These are phyloP conservation scores for Brassica juncea DNA, from an alignment of 345 rosid species.

Conservation along the genomic window DNA sequence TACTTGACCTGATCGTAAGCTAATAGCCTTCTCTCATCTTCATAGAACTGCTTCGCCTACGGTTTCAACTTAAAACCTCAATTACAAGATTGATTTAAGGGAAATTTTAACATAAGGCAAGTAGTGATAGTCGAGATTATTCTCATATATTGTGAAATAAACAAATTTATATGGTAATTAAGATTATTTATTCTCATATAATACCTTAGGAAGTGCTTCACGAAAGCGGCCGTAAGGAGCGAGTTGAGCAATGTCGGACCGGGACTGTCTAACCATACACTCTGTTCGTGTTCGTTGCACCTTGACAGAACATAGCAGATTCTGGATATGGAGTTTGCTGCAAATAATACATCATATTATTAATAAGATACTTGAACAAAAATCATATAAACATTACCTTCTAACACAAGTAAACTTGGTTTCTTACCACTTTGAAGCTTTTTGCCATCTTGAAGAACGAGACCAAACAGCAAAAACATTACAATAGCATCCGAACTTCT, in stretches of 20 bases:
- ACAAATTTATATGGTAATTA: background rate
- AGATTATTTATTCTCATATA: background rate
- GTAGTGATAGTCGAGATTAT: background rate
- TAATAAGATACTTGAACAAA: background rate
- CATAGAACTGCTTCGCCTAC: constrained; percentile 38
- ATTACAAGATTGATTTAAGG: background rate
- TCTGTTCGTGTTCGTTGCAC: constrained; percentile 38
- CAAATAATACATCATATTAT: background rate
- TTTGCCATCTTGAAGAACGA: constrained; percentile 28
- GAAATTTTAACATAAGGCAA: background rate
- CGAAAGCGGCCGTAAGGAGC: constrained; percentile 20
- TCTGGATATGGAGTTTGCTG: constrained; percentile 37
- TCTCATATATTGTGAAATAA: background rate
- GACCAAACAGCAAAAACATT: background rate
- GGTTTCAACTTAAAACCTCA: background rate
- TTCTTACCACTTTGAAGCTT: constrained; percentile 34
- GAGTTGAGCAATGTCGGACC: constrained; percentile 39
- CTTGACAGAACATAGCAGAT: constrained; percentile 31
- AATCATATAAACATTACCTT: background rate
- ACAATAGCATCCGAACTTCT: constrained; percentile 2
- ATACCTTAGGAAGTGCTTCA: constrained; percentile 41
- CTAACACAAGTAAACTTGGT: background rate
- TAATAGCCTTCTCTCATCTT: constrained; percentile 39
- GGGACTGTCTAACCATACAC: constrained; percentile 37
- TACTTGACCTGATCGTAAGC: constrained; percentile 45